Conservation (phyloP, 2,329 filamentous ascomycete species). For the Claviceps digitariae region DNA sequence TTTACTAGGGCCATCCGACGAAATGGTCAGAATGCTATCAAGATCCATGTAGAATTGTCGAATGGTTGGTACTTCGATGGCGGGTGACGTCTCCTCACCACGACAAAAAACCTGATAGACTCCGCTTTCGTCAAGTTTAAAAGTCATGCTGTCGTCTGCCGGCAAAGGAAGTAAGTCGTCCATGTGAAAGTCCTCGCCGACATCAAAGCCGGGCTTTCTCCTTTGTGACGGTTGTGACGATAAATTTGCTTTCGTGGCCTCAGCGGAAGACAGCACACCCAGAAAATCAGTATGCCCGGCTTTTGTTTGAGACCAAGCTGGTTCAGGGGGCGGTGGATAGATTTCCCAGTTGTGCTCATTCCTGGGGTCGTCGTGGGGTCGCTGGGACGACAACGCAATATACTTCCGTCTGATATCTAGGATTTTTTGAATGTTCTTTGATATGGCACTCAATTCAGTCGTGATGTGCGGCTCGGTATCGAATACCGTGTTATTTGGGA, state of each 20-base stretch:
- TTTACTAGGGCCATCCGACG: constrained; percentile 89
- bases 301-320: constrained; percentile 52
- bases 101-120: constrained; percentile 89
- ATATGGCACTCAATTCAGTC: constrained; percentile 72
- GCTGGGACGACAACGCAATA: constrained; percentile 71
- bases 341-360: constrained; percentile 74
- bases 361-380: constrained; percentile 73
- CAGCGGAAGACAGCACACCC: neutral
- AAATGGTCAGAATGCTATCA: constrained; percentile 74
- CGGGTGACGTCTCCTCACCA: constrained; percentile 48
- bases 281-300: constrained; percentile 10
- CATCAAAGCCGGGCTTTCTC: constrained; percentile 77
- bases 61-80: constrained; percentile 77
- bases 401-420: constrained; percentile 81
- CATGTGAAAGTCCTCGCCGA: constrained; percentile 85
- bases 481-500: constrained; percentile 52
- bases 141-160: constrained; percentile 55
- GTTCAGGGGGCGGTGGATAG: constrained; percentile 83
- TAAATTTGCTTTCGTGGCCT: constrained; percentile 3
- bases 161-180: constrained; percentile 66
- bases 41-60: constrained; percentile 94
- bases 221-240: constrained; percentile 38
- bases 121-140: constrained; percentile 65
- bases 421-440: constrained; percentile 81
- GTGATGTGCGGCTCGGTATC: constrained; percentile 69